Conservation (phyloP, 305 asterid species). For the Fraxinus xanthoxyloides region DNA sequence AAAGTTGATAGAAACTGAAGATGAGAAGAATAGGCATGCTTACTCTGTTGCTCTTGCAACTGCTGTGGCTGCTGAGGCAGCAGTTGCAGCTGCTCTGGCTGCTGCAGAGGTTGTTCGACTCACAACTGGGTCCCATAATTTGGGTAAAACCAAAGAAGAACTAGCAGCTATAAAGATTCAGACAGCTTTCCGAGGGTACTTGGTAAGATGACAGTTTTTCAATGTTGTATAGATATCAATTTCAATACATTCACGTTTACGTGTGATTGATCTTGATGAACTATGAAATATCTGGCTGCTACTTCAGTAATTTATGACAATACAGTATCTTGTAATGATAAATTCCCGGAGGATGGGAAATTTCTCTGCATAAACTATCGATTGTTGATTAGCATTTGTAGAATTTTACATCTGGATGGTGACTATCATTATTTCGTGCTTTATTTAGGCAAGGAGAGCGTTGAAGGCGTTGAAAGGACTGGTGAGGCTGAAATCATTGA, state of each 20-base stretch:
- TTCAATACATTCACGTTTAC: not conserved
- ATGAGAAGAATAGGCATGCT: constrained; percentile 70
- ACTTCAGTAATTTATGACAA: not conserved
- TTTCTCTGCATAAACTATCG: not conserved
- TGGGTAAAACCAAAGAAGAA: constrained; percentile 70
- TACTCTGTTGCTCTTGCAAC: constrained; percentile 81
- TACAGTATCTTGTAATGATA: not conserved
- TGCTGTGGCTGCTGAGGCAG: constrained; percentile 90
- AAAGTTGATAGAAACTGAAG: constrained; percentile 59
- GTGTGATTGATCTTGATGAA: not conserved
- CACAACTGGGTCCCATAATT: constrained; percentile 44
- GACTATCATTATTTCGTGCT: constrained; percentile 1
- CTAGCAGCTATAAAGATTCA: constrained; percentile 84
- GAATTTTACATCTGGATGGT: not conserved
- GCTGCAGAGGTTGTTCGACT: constrained; percentile 93
- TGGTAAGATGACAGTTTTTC: constrained; percentile 45
- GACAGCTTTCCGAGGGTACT: constrained; percentile 68
- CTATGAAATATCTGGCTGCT: not conserved
- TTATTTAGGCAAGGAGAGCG: constrained; percentile 76
- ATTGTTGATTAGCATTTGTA: not conserved
- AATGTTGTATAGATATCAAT: not conserved
- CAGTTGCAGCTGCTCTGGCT: constrained; percentile 88
- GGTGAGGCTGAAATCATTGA: constrained; percentile 69
- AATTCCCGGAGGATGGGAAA: not conserved
- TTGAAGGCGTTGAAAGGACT: constrained; percentile 80